Base-by-base conservation (phyloP, 1,284 basidiomycete species). In the Apiotrichum laibachii region DNA sequence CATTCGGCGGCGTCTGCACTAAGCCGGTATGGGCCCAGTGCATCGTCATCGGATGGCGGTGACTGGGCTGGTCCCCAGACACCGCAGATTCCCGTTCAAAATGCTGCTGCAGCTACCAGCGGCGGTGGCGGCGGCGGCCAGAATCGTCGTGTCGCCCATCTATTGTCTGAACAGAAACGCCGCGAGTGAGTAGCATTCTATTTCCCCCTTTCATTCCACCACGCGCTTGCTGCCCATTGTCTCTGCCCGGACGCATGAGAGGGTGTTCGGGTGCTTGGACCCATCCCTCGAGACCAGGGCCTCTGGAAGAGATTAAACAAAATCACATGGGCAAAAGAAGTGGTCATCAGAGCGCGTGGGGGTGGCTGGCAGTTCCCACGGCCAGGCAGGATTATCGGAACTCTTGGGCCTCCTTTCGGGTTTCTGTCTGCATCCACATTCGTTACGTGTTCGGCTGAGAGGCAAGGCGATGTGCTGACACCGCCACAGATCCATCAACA, bases 111-210 rank as follows among this genome's bases (percentile, higher is more conserved):
- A 37, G 52, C 50, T 33, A 59, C 48, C 34, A 13, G 34, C 34
- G 34, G 34, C 34, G 34, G 34, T 12, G 60, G 53, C 18, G 62
- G 62, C 1, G 60, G 65, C 3, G 73, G 72, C 19, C 72, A 77
- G 58, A 67, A 59, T 31, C 65, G 75, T 45, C 60, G 75, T 7
- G 45, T 77, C 11, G 75, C 75, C 1, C 75, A 77, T 61, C 59
- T 77, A 19, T 72, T 75, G 71, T 70, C 67, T 7, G 75, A 77
- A 61, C 75, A 77, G 57, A 77, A 77, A 55, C 62, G 75, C 18
- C 60, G 75, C 67, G 75, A 77, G 75, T 75, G 57, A 72, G 72
- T 72, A 15, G n/a, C n/a, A n/a, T n/a, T n/a, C n/a, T n/a, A n/a
- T n/a, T n/a, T 2, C 7, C 50, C 12, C 16, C 13, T 34, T 11